Evolutionary conservation across 2,329 filamentous ascomycete genomes (phyloP), one percentile per base, ranked within the genome.

Genomic region (Clarireedia sp.): DNA sequence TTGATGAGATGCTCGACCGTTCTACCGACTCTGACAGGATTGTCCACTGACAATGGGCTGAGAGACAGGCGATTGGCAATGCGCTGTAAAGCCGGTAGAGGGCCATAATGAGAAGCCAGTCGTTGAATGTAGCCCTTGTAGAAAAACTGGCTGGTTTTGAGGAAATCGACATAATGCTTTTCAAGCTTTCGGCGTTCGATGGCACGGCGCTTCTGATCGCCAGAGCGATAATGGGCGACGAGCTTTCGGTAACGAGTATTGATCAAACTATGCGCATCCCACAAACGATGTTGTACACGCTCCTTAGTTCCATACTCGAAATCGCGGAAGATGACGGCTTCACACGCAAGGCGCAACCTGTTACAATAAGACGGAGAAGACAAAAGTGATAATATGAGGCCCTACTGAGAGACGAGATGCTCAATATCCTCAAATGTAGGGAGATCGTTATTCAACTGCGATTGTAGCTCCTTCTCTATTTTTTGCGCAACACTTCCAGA

Each of bases 71-170:
- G 59, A 40, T 67, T 59, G 1, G 68, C 65, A 51, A 70, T 66
- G 45, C 66, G 62, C 16, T 59, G 64, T n/a, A 70, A 55, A 2
- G 61, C 63, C 37, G 57, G 54, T 44, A 69, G 59, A 24, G 65
- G 65, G 5, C 55, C 75, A 65, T 82, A 85, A 50, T 78, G 76
- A 24, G 75, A 77, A 52, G 86, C 84, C 23, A 96, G 76, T 55
- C 85, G 82, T 69, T 92, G 84, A 54, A 96, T 86, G 66, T 89
- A 94, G 62, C 83, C 85, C 66, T 87, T 83, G 75, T 97, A 97
- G 70, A 95, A 96, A 65, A 83, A 83, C 71, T 94, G 89, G 62
- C 90, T 87, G 47, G 85, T 86, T 71, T 92, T 95, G 63, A 97
- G 82, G 69, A 95, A 97, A 62, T 83, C 81, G 56, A 86, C 76